These are phyloP conservation scores for Castanopsis chinensis DNA, from an alignment of 306 rosid species.

Conservation along the genomic window DNA sequence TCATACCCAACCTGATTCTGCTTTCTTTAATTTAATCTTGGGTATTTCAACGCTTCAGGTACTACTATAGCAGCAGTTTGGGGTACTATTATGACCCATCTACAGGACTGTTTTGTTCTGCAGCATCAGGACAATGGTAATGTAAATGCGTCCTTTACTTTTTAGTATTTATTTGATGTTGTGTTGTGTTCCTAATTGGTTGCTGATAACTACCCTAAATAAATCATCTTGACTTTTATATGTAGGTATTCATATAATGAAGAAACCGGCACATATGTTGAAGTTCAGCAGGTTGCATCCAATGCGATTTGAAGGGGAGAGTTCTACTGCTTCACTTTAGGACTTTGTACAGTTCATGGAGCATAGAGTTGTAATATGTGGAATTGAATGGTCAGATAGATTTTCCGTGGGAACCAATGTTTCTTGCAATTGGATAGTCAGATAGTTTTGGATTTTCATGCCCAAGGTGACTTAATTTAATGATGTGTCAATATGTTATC, in stretches of 20 bases:
- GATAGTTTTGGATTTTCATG: neutral
- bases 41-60: constrained; percentile 39
- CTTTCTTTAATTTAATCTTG: constrained; percentile 2
- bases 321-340: neutral
- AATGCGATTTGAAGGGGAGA: constrained; percentile 26
- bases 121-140: constrained; percentile 67
- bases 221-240: neutral
- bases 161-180: neutral
- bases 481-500: neutral
- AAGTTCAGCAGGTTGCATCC: constrained; percentile 44
- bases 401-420: neutral
- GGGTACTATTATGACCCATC: constrained; percentile 38
- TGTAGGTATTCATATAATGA: constrained; percentile 48
- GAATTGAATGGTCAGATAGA: neutral
- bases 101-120: constrained; percentile 52
- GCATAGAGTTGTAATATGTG: neutral
- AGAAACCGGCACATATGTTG: constrained; percentile 61
- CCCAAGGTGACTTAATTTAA: neutral
- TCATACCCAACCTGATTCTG: neutral
- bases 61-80: constrained; percentile 61
- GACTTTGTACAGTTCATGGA: constrained; percentile 11
- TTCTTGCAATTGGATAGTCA: neutral
- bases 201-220: neutral
- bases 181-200: neutral
- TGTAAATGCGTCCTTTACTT: constrained; percentile 17